phyloP scores from a whole-genome alignment of 768 basidiomycete species.

The Lenzites betulinus region DNA sequence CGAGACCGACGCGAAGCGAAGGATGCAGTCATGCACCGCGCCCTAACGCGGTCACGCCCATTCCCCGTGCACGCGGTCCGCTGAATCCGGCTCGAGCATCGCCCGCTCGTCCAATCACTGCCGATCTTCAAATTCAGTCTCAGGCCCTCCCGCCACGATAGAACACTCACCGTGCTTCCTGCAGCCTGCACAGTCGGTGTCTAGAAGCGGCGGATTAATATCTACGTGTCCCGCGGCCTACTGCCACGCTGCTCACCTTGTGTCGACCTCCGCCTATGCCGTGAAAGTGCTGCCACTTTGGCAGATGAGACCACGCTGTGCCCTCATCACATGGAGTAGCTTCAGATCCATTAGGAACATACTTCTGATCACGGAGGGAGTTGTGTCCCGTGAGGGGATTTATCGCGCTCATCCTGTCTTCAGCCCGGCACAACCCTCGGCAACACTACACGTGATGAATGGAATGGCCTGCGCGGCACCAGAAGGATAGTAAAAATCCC shows the following conservation, averaged over 20 bases:
- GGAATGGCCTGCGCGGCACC: not conserved
- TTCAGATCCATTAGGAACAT: not conserved
- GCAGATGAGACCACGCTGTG: not conserved
- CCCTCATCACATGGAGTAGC: not conserved
- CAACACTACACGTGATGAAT: not conserved
- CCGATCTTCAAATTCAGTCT: not conserved
- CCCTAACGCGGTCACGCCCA: conserved; percentile 4
- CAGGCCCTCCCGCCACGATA: not conserved
- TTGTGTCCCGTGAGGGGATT: not conserved
- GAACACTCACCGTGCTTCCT: not conserved
- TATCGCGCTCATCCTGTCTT: not conserved
- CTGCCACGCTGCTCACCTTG: not conserved
- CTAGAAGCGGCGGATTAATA: not conserved
- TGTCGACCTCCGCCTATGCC: not conserved
- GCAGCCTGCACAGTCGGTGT: not conserved
- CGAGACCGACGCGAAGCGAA: not conserved
- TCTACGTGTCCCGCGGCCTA: not conserved
- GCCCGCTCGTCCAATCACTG: not conserved
- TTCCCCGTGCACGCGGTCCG: conserved; percentile 3
- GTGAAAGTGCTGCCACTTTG: not conserved
- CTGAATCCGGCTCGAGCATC: conserved; percentile 1
- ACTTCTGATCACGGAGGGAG: not conserved
- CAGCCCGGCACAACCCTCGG: not conserved
- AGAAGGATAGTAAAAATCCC: not conserved
- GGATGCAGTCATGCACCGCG: conserved; percentile 5